Percentiles rank a stretch among this genome's conserved stretches.
phyloP scores from a whole-genome alignment of 768 basidiomycete species.

The Omphalotus guepiniiformis region DNA sequence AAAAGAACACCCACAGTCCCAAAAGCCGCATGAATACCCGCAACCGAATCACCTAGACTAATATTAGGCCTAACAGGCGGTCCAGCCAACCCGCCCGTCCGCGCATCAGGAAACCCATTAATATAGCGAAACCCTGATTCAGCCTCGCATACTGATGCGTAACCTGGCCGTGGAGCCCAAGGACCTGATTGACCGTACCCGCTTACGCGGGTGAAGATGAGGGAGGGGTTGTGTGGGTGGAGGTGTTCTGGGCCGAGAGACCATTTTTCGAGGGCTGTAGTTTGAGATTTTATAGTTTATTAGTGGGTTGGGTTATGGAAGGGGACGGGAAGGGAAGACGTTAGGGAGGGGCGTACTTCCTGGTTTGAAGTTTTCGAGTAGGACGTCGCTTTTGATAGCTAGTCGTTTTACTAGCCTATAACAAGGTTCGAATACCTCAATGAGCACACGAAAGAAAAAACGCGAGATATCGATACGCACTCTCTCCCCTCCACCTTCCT shows the following conservation, averaged over 20 bases:
- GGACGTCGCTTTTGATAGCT: slow-evolving; percentile 59
- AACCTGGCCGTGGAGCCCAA: slow-evolving; percentile 67
- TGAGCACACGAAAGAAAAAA: background rate
- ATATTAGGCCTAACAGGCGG: slow-evolving; percentile 71
- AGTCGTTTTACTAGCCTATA: slow-evolving; percentile 56
- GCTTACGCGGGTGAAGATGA: slow-evolving; percentile 87
- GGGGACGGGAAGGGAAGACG: background rate
- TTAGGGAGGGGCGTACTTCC: slow-evolving; percentile 46
- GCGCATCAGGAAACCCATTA: slow-evolving; percentile 57
- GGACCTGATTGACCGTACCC: slow-evolving; percentile 76
- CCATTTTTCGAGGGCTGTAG: slow-evolving; percentile 66
- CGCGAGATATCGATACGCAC: slow-evolving; percentile 25
- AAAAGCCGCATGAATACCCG: slow-evolving; percentile 69
- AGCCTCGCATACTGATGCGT: slow-evolving; percentile 72
- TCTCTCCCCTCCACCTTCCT: slow-evolving; percentile 50
- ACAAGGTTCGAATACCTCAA: background rate
- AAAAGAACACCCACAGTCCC: slow-evolving; percentile 55
- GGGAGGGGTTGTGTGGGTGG: slow-evolving; percentile 72
- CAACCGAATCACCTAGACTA: slow-evolving; percentile 67
- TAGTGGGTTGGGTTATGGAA: background rate
- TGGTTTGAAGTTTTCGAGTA: slow-evolving; percentile 72
- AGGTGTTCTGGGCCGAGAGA: slow-evolving; percentile 53
- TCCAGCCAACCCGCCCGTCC: slow-evolving; percentile 49
- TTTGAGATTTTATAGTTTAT: background rate
- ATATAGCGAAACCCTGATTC: slow-evolving; percentile 73